Evolutionary conservation across 176 grass and related monocot species (phyloP).

Genomic region (Musa itinerans): DNA sequence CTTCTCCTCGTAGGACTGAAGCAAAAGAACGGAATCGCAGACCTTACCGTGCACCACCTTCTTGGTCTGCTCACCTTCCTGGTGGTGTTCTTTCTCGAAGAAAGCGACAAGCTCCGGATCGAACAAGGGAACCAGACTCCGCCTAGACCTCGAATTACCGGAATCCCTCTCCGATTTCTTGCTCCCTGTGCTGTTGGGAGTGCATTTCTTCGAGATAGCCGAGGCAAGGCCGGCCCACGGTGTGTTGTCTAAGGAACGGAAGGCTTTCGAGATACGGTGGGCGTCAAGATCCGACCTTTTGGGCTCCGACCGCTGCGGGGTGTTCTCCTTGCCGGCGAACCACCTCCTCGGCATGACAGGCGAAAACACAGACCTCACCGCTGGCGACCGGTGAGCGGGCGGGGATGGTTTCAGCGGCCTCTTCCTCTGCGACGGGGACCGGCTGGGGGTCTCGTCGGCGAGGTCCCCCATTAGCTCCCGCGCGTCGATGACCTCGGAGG

Average conservation of each 20-base stretch:
- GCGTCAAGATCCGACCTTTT: slow-evolving; percentile 30
- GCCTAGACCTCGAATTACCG: slow-evolving; percentile 52
- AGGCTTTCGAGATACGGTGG: slow-evolving; percentile 45
- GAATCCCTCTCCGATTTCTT: slow-evolving; percentile 23
- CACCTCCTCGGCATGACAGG: slow-evolving; percentile 34
- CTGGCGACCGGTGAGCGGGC: slow-evolving; percentile 48
- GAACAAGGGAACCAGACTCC: slow-evolving; percentile 83
- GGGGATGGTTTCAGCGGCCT: slow-evolving; percentile 4
- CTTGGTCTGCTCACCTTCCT: slow-evolving; percentile 80
- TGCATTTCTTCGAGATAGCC: slow-evolving; percentile 45
- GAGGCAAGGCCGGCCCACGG: slow-evolving; percentile 26
- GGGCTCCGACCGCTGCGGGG: slow-evolving; percentile 45
- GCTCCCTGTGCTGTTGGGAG: slow-evolving; percentile 38
- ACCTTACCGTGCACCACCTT: slow-evolving; percentile 38
- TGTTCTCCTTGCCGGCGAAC: slow-evolving; percentile 78
- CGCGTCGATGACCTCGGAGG: slow-evolving; percentile 73
- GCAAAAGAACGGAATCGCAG: slow-evolving; percentile 33
- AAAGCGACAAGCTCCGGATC: slow-evolving; percentile 82
- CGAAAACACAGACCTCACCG: slow-evolving; percentile 32
- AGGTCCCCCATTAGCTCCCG: slow-evolving; percentile 94
- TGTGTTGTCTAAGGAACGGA: slow-evolving; percentile 74
- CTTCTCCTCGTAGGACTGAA: slow-evolving; percentile 42
- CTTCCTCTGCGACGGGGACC: slow-evolving; percentile 65
- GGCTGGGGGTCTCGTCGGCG: slow-evolving; percentile 32
- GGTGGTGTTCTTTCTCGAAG: slow-evolving; percentile 68